These are phyloP conservation scores for Pyricularia sp. DNA, from an alignment of 2,329 filamentous ascomycete genomes.

Conservation along the genomic window DNA sequence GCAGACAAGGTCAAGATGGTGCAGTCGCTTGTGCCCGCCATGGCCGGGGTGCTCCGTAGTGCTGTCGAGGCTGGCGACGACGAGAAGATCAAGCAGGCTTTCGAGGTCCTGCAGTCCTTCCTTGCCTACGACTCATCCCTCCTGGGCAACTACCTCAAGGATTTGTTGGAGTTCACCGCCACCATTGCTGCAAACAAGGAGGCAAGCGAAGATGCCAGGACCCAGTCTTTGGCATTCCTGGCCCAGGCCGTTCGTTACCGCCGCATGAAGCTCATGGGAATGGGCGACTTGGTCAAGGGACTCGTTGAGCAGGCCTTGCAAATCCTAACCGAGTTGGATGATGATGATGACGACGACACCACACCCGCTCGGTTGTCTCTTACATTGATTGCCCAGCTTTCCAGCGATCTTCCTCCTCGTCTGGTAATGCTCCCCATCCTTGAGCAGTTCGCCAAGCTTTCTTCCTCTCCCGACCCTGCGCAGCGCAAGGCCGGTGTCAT, in stretches of 20 bases:
- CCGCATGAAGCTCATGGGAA: constrained; percentile 89
- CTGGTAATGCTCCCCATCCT: constrained; percentile 91
- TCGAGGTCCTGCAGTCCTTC: constrained; percentile 95
- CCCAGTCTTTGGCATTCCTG: constrained; percentile 86
- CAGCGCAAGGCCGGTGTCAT: constrained; percentile 86
- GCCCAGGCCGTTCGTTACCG: constrained; percentile 88
- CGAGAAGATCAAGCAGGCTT: constrained; percentile 80
- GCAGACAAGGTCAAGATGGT: constrained; percentile 62
- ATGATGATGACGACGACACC: constrained; percentile 70
- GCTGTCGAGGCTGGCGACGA: constrained; percentile 74
- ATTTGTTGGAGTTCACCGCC: constrained; percentile 90
- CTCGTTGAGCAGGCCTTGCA: constrained; percentile 82
- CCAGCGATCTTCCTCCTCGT: constrained; percentile 79
- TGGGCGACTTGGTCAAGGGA: constrained; percentile 74
- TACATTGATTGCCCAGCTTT: constrained; percentile 79
- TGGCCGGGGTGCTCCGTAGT: constrained; percentile 84
- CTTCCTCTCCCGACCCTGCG: constrained; percentile 62
- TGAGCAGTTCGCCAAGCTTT: constrained; percentile 75
- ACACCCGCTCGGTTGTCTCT: constrained; percentile 80
- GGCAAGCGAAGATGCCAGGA: constrained; percentile 74
- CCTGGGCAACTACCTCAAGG: constrained; percentile 75
- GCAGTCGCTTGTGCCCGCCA: constrained; percentile 71
- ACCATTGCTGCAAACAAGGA: constrained; percentile 69
- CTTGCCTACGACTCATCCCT: constrained; percentile 82
- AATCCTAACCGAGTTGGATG: constrained; percentile 82